Conservation (phyloP, 306 rosid genomes). For the Vigna unguiculata region DNA sequence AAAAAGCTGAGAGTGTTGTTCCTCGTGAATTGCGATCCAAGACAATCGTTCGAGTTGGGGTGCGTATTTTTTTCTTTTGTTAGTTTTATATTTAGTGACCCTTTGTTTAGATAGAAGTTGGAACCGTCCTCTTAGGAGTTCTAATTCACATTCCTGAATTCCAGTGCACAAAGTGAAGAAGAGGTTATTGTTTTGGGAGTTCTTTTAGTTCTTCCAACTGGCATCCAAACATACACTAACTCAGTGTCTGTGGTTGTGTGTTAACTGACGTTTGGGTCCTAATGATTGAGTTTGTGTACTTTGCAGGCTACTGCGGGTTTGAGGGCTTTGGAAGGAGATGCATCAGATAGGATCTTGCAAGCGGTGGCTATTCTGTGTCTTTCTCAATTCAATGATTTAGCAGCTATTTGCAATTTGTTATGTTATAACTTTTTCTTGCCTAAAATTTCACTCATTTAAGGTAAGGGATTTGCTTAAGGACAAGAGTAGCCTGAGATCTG, state of each 20-base stretch:
- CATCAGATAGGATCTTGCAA: constrained; percentile 85
- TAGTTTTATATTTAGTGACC: background rate
- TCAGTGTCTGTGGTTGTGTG: constrained; percentile 15
- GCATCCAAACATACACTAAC: background rate
- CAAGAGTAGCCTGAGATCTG: constrained; percentile 63
- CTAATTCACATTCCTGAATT: background rate
- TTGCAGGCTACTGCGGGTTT: constrained; percentile 97
- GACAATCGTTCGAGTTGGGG: constrained; percentile 98
- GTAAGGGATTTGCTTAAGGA: constrained; percentile 82
- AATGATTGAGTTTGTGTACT: constrained; percentile 40
- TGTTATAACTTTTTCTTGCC: constrained; percentile 5
- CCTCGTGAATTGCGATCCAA: constrained; percentile 72
- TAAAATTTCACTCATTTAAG: constrained; percentile 50
- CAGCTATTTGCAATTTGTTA: background rate
- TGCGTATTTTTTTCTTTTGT: constrained; percentile 40
- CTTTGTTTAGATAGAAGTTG: background rate
- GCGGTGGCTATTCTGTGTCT: constrained; percentile 61
- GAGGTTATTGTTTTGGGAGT: background rate
- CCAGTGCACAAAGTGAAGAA: background rate
- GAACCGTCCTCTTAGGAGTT: background rate
- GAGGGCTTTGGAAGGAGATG: constrained; percentile 81
- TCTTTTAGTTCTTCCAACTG: background rate
- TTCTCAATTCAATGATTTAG: constrained; percentile 33
- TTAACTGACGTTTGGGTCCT: constrained; percentile 33
- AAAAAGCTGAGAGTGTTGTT: constrained; percentile 75